Evolutionary conservation across 176 grass and related monocot species (phyloP), one percentile per base, ranked within the genome.

Genomic region (Zoysia pacifica): DNA sequence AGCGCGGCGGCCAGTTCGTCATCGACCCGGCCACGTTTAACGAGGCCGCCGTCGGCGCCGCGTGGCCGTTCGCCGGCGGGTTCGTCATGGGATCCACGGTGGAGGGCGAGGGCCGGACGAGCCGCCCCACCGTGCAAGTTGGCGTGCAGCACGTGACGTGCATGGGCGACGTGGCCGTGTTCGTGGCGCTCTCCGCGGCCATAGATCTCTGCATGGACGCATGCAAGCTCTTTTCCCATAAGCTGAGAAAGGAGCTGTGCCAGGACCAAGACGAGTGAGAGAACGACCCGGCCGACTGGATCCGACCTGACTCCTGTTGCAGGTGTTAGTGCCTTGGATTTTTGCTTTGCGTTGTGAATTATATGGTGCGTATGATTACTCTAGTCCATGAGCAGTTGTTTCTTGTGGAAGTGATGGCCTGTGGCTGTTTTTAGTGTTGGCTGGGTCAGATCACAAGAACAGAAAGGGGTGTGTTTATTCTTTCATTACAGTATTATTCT

Each of bases 131-230:
- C 6, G 90, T 99, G 78, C 89, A 99, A 71, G 86, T 99, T 18
- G 92, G 92, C 15, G 92, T 91, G 75, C 92, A 89, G 80, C 96
- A 99, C 56, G 96, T 94, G 37, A 71, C 86, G 14, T 95, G 88
- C 83, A 91, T 93, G 87, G 90, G 83, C 39, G 96, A 99, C 71
- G 96, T 87, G 13, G 96, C 96, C 3, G 64, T 95, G 54, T 99
- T 99, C 86, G 69, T 99, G 11, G 96, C 96, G 19, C 76, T 99
- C 12, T 77, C 96, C 12, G 96, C 96, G 0, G 90, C 96, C 36
- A 56, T 93, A 51, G 96, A 99, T 60, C 88, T 98, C 39, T 94
- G 96, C 87, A 91, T 91, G 90, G 96, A 98, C 67, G 92, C 96
- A 2, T 98, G 96, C 73, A 83, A 90, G 70, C 85, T 94, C 73